Conservation (phyloP, 441 rosid genomes). For the Sinapis alba region DNA sequence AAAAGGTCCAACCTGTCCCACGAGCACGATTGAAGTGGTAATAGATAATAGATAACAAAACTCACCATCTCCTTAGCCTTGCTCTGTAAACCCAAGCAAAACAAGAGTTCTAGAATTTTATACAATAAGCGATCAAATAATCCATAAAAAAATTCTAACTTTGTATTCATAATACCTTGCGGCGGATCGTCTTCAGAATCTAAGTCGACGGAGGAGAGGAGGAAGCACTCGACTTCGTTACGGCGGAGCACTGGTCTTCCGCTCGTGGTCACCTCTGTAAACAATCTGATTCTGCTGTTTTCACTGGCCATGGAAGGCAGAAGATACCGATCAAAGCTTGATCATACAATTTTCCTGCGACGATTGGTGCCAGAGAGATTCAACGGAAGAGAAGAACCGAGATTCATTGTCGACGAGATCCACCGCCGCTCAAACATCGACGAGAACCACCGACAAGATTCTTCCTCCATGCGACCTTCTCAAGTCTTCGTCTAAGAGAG, state of each 20-base stretch:
- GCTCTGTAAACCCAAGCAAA: constrained; percentile 50
- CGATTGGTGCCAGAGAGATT: too few relatives aligned
- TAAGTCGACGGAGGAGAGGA: constrained; percentile 80
- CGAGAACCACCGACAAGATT: too few relatives aligned
- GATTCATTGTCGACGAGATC: too few relatives aligned
- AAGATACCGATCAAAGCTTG: constrained; percentile 1
- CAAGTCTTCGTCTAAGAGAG: too few relatives aligned
- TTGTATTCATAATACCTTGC: constrained; percentile 44
- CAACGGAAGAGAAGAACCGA: too few relatives aligned
- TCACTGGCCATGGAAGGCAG: constrained; percentile 39
- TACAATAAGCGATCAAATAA: constrained; percentile 4
- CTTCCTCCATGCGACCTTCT: too few relatives aligned
- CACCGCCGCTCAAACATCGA: too few relatives aligned
- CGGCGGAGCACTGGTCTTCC: constrained; percentile 82
- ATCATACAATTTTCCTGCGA: too few relatives aligned
- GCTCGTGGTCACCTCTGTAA: constrained; percentile 66
- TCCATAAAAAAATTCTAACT: neutral
- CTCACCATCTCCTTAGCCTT: constrained; percentile 96
- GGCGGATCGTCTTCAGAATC: constrained; percentile 59
- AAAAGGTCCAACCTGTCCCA: constrained; percentile 80
- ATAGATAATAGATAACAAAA: too few relatives aligned
- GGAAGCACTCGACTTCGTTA: constrained; percentile 72
- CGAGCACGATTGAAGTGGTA: constrained; percentile 97
- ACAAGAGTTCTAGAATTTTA: too few relatives aligned
- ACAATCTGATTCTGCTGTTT: constrained; percentile 40